These are phyloP conservation scores for Colletotrichum kahawae DNA, from an alignment of 2,329 filamentous ascomycete species.

Conservation along the genomic window DNA sequence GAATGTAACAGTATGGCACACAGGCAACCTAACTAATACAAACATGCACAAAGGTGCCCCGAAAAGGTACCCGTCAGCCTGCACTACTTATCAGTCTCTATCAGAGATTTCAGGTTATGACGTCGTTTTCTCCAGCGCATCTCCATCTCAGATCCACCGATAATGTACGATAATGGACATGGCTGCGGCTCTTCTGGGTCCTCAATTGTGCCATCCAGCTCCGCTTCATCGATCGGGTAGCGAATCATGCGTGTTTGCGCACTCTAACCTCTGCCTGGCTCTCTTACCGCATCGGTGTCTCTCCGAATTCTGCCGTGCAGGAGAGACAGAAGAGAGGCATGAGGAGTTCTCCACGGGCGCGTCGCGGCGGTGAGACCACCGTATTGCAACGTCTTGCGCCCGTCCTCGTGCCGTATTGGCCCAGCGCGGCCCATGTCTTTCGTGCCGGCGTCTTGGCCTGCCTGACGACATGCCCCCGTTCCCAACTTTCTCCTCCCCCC, in stretches of 20 bases:
- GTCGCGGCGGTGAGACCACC: slow-evolving; percentile 17
- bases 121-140: slow-evolving; percentile 9
- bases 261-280: neutral
- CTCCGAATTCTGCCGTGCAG: slow-evolving; percentile 20
- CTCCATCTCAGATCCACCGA: slow-evolving; percentile 15
- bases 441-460: slow-evolving; percentile 6
- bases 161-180: slow-evolving; percentile 11
- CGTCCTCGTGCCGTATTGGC: slow-evolving; percentile 14
- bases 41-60: neutral
- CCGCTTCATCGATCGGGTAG: neutral
- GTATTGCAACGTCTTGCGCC: neutral
- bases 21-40: neutral
- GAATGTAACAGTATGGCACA: neutral
- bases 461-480: slow-evolving; percentile 13
- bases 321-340: neutral
- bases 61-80: neutral
- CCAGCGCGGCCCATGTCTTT: neutral
- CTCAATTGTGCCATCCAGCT: neutral
- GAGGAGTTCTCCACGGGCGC: slow-evolving; percentile 8
- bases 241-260: neutral
- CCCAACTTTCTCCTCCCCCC: neutral
- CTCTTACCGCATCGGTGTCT: neutral
- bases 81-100: slow-evolving; percentile 6
- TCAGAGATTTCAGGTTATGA: slow-evolving; percentile 13
- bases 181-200: slow-evolving; percentile 12